A percentile compares a stretch with the other conserved stretches of the same genome.
Conservation (phyloP, 202 grass and related monocot species). For the Dendrocalamus latiflorus region DNA sequence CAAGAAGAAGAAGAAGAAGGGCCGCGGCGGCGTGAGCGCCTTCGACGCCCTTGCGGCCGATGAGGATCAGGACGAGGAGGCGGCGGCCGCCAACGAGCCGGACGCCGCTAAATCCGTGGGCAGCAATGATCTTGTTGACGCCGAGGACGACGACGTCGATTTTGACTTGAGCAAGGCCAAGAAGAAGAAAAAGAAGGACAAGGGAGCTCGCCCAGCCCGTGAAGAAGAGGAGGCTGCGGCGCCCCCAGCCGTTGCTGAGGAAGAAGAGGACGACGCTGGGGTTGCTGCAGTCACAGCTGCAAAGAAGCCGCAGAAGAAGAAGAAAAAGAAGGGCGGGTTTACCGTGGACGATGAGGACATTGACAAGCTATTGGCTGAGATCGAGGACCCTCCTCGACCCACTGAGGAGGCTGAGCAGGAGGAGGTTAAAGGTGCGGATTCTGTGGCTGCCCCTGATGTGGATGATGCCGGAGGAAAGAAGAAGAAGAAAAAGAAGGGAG, state of each 20-base stretch:
- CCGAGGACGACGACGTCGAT: conserved; percentile 34
- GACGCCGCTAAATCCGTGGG: conserved; percentile 18
- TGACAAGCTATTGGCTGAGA: conserved; percentile 49
- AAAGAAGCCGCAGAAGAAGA: conserved; percentile 79
- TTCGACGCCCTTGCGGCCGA: conserved; percentile 51
- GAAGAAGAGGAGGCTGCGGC: conserved; percentile 6
- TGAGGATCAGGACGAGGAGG: conserved; percentile 37
- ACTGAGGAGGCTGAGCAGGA: conserved; percentile 30
- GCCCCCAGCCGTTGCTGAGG: conserved; percentile 9
- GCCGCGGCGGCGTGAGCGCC: conserved; percentile 25
- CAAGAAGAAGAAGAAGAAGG: conserved; percentile 85
- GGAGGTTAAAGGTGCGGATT: conserved; percentile 32
- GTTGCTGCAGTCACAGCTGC: background rate
- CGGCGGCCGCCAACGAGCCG: background rate
- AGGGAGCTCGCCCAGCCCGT: conserved; percentile 22
- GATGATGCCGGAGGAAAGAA: conserved; percentile 52
- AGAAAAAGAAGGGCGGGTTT: conserved; percentile 81
- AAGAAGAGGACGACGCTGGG: conserved; percentile 23
- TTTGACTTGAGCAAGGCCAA: conserved; percentile 60
- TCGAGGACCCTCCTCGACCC: conserved; percentile 38
- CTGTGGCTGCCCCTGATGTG: conserved; percentile 26
- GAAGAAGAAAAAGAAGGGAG: conserved; percentile 94
- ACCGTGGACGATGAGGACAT: conserved; percentile 62
- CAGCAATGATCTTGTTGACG: conserved; percentile 23
- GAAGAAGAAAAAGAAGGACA: conserved; percentile 78